Base-by-base conservation (phyloP, 768 basidiomycete genomes). In the Lactarius evosmus region DNA sequence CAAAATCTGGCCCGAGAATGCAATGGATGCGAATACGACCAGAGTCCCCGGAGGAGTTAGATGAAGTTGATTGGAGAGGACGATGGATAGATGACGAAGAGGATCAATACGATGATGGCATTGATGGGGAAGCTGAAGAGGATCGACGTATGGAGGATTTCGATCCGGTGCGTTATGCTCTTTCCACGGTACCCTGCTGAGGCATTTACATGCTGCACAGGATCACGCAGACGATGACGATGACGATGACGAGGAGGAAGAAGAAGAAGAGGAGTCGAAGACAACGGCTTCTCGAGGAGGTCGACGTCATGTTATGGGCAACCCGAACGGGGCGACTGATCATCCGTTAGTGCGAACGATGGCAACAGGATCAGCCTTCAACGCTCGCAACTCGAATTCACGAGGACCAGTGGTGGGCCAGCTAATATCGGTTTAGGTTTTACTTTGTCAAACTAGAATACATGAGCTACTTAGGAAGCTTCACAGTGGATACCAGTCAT, bases 1-100 rank as follows among this genome's bases (percentile, higher is more conserved):
- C 97, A 12, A 91, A 93, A 74, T 91, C 85, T 70, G 97, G 97
- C 5, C 97, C 97, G 16, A 82, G 97, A 63, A 98, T 99, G 95
- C 88, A 89, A 71, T 99, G 97, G 97, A 75, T 98, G 74, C 82
- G 97, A 60, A 74, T 94, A 74, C 80, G 96, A 63, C 96, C 96
- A 34, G 86, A 89, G 73, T 85, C 80, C 62, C 82, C 86, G 1
- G 83, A 83, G 60, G 93, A 95, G 70, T 75, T 98, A 70, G 93
- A 95, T 69, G 78, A 82, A 70, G 95, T 97, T 33, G 95, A 97
- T 73, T 93, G 88, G 85, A 82, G 90, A 62, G 95, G 95, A 7
- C 78, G 90, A 56, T 98, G 94, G 93, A 85, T 92, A 66, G 86
- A 87, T 22, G 87, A 87, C 33, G 85, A 86, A 36, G 88, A 90